A percentile compares a stretch with the other conserved stretches of the same genome.
phyloP scores from a whole-genome alignment of 371 early-diverging fungal genomes.

The Lichtheimia corymbifera region DNA sequence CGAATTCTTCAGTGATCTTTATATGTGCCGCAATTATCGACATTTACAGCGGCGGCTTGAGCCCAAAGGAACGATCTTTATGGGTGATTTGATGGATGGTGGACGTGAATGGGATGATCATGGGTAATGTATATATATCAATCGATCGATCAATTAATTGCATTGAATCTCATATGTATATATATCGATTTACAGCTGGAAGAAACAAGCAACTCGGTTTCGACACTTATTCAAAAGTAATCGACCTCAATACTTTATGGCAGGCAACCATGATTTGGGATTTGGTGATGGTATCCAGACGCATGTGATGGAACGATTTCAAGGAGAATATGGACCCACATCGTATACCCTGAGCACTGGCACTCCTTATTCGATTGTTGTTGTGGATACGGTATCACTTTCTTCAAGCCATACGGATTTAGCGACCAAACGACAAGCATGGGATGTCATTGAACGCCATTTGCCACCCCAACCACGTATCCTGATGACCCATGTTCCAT shows the following conservation, averaged over 20 bases:
- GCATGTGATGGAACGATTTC: conserved; percentile 55
- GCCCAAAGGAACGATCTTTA: conserved; percentile 71
- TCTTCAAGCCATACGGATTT: conserved; percentile 42
- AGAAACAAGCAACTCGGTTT: conserved; percentile 27
- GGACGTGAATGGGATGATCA: conserved; percentile 77
- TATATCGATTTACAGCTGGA: conserved; percentile 11
- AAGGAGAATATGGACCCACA: conserved; percentile 62
- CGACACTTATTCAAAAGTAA: conserved; percentile 28
- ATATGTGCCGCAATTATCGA: conserved; percentile 79
- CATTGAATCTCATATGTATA: not conserved
- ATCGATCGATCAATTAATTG: conserved; percentile 24
- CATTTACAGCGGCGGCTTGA: conserved; percentile 38
- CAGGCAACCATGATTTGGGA: conserved; percentile 94
- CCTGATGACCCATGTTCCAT: conserved; percentile 39
- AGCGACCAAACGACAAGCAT: conserved; percentile 46
- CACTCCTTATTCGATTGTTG: conserved; percentile 64
- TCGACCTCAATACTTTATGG: conserved; percentile 46
- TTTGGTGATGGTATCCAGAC: conserved; percentile 73
- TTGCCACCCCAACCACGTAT: conserved; percentile 20
- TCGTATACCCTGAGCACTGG: conserved; percentile 58
- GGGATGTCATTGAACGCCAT: conserved; percentile 27
- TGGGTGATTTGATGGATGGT: conserved; percentile 92
- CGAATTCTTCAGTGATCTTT: conserved; percentile 82
- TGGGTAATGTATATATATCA: conserved; percentile 28
- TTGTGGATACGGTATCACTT: conserved; percentile 81